phyloP scores from a whole-genome alignment of 2,329 filamentous ascomycete genomes.

The Trichoderma breve region DNA sequence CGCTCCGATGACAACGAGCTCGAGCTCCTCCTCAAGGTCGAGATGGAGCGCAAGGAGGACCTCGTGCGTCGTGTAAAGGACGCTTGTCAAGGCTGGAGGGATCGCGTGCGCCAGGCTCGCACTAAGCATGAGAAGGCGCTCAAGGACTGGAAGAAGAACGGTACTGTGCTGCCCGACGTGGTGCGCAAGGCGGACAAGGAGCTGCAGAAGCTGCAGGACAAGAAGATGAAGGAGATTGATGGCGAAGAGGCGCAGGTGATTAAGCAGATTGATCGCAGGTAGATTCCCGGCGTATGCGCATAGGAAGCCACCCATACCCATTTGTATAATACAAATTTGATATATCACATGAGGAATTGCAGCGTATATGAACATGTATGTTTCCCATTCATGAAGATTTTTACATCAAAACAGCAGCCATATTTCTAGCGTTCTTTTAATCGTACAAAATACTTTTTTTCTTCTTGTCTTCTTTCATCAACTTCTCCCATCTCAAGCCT shows the following conservation, averaged over 20 bases:
- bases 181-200: conserved; percentile 48
- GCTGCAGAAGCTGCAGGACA: conserved; percentile 51
- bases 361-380: background rate
- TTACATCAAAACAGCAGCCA: background rate
- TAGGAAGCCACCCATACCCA: background rate
- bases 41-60: conserved; percentile 51
- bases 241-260: conserved; percentile 49
- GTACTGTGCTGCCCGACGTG: conserved; percentile 46
- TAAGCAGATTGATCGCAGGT: conserved; percentile 38
- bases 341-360: conserved; percentile 22
- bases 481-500: conserved; percentile 20
- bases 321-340: background rate
- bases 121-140: conserved; percentile 49
- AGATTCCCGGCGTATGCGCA: background rate
- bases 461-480: background rate
- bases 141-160: conserved; percentile 48
- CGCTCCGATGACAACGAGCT: conserved; percentile 57
- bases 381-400: conserved; percentile 21
- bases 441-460: conserved; percentile 6
- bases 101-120: conserved; percentile 47
- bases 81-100: conserved; percentile 50
- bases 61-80: conserved; percentile 44
- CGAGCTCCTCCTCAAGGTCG: conserved; percentile 54
- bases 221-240: conserved; percentile 52
- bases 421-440: background rate